phyloP scores from a whole-genome alignment of 73 alveolate genomes.

The Tetrahymena thermophila region DNA sequence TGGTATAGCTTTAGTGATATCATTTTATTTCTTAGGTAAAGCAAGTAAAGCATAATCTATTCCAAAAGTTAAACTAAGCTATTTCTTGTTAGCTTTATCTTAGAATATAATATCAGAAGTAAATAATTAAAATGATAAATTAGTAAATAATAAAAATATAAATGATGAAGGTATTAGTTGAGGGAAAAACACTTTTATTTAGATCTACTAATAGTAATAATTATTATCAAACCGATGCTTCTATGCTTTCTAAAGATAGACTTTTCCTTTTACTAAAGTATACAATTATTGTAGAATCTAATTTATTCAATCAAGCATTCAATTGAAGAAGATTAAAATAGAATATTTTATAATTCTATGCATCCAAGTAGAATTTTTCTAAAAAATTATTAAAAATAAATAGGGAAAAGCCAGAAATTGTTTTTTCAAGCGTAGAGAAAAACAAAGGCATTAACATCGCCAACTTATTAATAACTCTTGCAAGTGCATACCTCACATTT shows the following conservation, averaged over 20 bases:
- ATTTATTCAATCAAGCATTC: neutral
- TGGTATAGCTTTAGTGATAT: neutral
- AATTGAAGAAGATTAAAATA: neutral
- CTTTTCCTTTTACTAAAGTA: neutral
- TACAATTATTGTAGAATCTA: neutral
- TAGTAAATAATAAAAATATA: neutral
- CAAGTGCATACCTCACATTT: neutral
- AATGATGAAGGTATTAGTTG: neutral
- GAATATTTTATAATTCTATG: neutral
- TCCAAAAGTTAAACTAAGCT: constrained; percentile 20
- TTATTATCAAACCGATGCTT: neutral
- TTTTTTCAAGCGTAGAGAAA: neutral
- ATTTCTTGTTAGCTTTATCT: constrained; percentile 7
- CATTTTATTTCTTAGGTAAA: neutral
- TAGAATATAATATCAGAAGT: constrained; percentile 13
- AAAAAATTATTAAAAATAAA: neutral
- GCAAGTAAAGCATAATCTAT: neutral
- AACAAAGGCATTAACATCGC: neutral
- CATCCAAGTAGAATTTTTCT: neutral
- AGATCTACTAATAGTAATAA: constrained; percentile 12
- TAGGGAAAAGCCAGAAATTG: neutral
- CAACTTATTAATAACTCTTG: neutral
- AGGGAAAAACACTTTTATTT: neutral
- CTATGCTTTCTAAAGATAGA: neutral
- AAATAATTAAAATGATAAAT: neutral